phyloP scores from a whole-genome alignment of 257 asterid genomes.

The Eustoma russellianum region DNA sequence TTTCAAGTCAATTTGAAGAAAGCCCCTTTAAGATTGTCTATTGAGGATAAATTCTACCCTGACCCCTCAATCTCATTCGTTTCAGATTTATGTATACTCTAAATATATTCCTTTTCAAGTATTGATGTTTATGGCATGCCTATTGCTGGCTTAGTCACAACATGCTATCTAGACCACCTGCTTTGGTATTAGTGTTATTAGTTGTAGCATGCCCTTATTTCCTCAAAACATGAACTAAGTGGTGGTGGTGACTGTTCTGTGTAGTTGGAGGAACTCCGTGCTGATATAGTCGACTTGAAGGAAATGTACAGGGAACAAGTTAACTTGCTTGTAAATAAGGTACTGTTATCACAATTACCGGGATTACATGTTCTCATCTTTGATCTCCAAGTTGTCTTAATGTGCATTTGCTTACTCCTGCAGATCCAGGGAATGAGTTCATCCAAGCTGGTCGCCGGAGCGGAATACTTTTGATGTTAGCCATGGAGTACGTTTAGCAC shows the following conservation, averaged over 20 bases:
- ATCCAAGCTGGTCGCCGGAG: conserved; percentile 26
- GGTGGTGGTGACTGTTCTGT: conserved; percentile 7
- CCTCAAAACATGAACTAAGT: conserved; percentile 3
- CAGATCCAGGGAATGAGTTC: conserved; percentile 74
- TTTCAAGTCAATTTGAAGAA: too few relatives aligned
- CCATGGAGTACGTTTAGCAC: conserved; percentile 10
- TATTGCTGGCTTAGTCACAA: too few relatives aligned
- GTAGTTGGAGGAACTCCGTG: conserved; percentile 95
- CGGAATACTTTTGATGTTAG: not conserved
- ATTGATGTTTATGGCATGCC: too few relatives aligned
- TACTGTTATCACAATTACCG: not conserved
- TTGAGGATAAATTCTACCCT: too few relatives aligned
- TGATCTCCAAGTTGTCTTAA: not conserved
- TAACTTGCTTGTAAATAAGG: conserved; percentile 92
- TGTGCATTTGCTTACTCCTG: conserved; percentile 1
- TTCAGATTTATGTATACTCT: too few relatives aligned
- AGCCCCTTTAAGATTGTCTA: too few relatives aligned
- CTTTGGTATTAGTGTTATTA: too few relatives aligned
- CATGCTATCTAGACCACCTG: too few relatives aligned
- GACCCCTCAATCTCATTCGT: too few relatives aligned
- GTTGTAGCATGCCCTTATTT: too few relatives aligned
- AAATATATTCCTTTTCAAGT: too few relatives aligned
- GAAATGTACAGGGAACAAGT: conserved; percentile 99
- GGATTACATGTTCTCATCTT: too few relatives aligned
- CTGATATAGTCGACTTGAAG: conserved; percentile 84